phyloP scores from a whole-genome alignment of 2,329 filamentous ascomycete genomes.

The Blumeria hordei region DNA sequence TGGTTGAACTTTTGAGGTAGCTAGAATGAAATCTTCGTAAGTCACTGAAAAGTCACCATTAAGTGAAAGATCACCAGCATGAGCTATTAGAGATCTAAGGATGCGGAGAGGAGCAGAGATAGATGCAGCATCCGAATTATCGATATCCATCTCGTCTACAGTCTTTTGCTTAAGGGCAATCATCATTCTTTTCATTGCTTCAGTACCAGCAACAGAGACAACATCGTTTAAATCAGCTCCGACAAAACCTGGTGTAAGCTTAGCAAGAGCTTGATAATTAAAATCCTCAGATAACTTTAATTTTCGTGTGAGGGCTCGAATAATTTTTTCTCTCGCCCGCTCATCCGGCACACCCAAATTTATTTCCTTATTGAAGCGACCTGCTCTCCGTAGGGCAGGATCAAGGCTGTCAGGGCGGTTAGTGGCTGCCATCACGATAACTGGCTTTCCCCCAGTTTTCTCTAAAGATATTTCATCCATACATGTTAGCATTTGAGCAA shows the following conservation, averaged over 20 bases:
- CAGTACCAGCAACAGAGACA: constrained; percentile 19
- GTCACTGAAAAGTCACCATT: constrained; percentile 33
- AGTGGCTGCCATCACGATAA: constrained; percentile 78
- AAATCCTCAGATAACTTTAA: constrained; percentile 42
- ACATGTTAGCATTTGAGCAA: constrained; percentile 59
- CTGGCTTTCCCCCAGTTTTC: constrained; percentile 48
- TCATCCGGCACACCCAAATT: constrained; percentile 75
- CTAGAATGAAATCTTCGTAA: constrained; percentile 46
- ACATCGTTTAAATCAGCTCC: constrained; percentile 61
- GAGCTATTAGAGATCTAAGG: constrained; percentile 26
- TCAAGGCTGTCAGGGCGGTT: constrained; percentile 74
- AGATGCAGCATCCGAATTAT: constrained; percentile 1
- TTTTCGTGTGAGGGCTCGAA: constrained; percentile 45
- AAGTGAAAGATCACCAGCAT: constrained; percentile 24
- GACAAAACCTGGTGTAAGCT: constrained; percentile 76
- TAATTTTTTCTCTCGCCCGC: constrained; percentile 49
- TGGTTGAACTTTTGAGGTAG: constrained; percentile 51
- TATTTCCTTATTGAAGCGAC: constrained; percentile 61
- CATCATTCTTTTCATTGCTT: constrained; percentile 17
- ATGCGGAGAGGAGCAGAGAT: constrained; percentile 16
- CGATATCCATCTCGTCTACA: constrained; percentile 12
- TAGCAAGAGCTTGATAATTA: constrained; percentile 50
- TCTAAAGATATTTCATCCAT: constrained; percentile 62
- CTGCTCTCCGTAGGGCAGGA: constrained; percentile 47
- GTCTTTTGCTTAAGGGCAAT: constrained; percentile 12